Percentiles rank a stretch among this genome's conserved stretches.
Evolutionary conservation across 179 eudicot genomes (phyloP).

Genomic region (Silene noctiflora): DNA sequence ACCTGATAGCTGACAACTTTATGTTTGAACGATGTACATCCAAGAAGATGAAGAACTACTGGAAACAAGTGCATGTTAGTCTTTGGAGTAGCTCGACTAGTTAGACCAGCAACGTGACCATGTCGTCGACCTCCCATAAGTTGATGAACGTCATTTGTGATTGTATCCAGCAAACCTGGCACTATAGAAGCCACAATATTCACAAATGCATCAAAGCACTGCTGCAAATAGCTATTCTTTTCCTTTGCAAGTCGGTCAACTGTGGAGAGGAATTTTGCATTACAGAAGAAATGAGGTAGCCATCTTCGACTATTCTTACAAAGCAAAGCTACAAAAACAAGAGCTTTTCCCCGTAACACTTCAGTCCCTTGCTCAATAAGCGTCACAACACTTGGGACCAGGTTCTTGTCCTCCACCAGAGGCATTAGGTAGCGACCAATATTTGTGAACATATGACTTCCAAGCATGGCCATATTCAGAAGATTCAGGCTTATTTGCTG

Average conservation of each 20-base stretch:
- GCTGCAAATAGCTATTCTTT: slow-evolving; percentile 72
- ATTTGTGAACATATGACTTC: slow-evolving; percentile 61
- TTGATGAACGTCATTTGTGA: slow-evolving; percentile 78
- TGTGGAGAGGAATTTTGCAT: slow-evolving; percentile 70
- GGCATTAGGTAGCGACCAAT: slow-evolving; percentile 69
- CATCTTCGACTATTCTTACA: slow-evolving; percentile 78
- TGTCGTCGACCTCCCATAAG: slow-evolving; percentile 77
- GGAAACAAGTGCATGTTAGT: slow-evolving; percentile 79
- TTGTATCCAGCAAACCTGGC: slow-evolving; percentile 72
- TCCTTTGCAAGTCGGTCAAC: slow-evolving; percentile 86
- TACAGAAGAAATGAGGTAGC: slow-evolving; percentile 77
- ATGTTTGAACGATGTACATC: slow-evolving; percentile 70
- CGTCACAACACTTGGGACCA: slow-evolving; percentile 68
- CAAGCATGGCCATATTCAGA: slow-evolving; percentile 65
- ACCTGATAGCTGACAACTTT: slow-evolving; percentile 62
- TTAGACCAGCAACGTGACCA: slow-evolving; percentile 47
- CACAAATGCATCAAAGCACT: slow-evolving; percentile 67
- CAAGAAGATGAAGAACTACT: slow-evolving; percentile 81
- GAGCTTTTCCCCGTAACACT: slow-evolving; percentile 81
- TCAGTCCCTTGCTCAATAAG: slow-evolving; percentile 92
- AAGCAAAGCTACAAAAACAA: slow-evolving; percentile 80
- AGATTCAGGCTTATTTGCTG: slow-evolving; percentile 89
- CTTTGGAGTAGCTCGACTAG: slow-evolving; percentile 61
- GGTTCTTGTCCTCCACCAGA: slow-evolving; percentile 74
- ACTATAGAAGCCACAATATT: slow-evolving; percentile 56